These are phyloP conservation scores for Fraxinus paxiana DNA, from an alignment of 305 asterid species.

Conservation along the genomic window DNA sequence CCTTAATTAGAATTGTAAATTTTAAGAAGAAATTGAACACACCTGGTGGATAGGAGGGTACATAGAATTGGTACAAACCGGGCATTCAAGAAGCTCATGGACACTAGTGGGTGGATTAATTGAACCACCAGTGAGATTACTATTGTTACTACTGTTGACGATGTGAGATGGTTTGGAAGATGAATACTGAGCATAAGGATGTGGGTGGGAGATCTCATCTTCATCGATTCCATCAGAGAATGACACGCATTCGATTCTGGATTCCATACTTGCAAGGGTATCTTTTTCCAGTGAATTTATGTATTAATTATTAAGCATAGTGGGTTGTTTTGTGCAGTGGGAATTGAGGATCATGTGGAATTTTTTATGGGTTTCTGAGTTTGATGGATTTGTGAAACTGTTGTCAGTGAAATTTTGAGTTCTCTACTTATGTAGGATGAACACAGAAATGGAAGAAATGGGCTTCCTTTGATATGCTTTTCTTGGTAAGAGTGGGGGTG, in stretches of 20 bases:
- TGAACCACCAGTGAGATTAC: slow-evolving; percentile 31
- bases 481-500: slow-evolving; percentile 8
- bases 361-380: slow-evolving; percentile 18
- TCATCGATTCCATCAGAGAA: slow-evolving; percentile 62
- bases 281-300: background rate
- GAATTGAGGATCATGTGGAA: background rate
- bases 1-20: background rate
- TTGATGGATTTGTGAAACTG: background rate
- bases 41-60: slow-evolving; percentile 95
- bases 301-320: slow-evolving; percentile 26
- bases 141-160: slow-evolving; percentile 26
- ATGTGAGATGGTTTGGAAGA: slow-evolving; percentile 47
- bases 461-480: background rate
- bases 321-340: slow-evolving; percentile 20
- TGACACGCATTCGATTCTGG: slow-evolving; percentile 72
- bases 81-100: slow-evolving; percentile 87
- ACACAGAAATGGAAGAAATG: background rate
- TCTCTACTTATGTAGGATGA: slow-evolving; percentile 8
- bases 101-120: slow-evolving; percentile 67
- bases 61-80: slow-evolving; percentile 85
- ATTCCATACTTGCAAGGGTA: slow-evolving; percentile 44
- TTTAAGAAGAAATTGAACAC: background rate
- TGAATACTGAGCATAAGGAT: slow-evolving; percentile 53
- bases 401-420: slow-evolving; percentile 14
- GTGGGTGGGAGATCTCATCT: slow-evolving; percentile 63